A percentile compares a stretch with the other conserved stretches of the same genome.
Conservation (phyloP, 2,329 filamentous ascomycete species). For the Orbilia oligospora region DNA sequence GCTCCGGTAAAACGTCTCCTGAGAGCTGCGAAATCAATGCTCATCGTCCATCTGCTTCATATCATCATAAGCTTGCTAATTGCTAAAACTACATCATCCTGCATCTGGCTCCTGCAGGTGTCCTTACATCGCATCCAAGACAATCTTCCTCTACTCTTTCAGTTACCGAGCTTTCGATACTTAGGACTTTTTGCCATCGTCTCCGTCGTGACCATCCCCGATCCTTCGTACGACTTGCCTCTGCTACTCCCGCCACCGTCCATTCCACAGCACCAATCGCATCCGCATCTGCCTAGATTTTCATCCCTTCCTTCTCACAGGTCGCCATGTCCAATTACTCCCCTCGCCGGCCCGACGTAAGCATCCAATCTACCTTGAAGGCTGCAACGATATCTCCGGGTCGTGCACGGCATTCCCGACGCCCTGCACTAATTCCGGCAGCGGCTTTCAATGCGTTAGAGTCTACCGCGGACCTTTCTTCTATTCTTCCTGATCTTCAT, state of each 20-base stretch:
- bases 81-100: slow-evolving; percentile 13
- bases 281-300: not conserved
- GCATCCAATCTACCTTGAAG: slow-evolving; percentile 37
- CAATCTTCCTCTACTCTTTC: too few relatives aligned
- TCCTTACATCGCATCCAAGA: not conserved
- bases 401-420: slow-evolving; percentile 20
- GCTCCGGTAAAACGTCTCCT: too few relatives aligned
- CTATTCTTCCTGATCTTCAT: slow-evolving; percentile 51
- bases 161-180: not conserved
- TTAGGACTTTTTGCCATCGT: too few relatives aligned
- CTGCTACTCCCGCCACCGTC: slow-evolving; percentile 6
- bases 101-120: slow-evolving; percentile 9
- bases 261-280: not conserved
- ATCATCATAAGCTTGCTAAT: too few relatives aligned
- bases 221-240: not conserved
- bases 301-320: not conserved
- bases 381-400: slow-evolving; percentile 42
- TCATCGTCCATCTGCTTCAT: too few relatives aligned
- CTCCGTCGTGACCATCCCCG: not conserved
- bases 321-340: slow-evolving; percentile 43
- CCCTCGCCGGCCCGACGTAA: slow-evolving; percentile 39
- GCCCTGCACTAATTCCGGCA: slow-evolving; percentile 54
- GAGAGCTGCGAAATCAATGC: too few relatives aligned
- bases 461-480: slow-evolving; percentile 51
- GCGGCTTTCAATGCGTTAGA: slow-evolving; percentile 50